Conservation (phyloP, 2,329 filamentous ascomycete genomes). For the Fusarium torulosum region DNA sequence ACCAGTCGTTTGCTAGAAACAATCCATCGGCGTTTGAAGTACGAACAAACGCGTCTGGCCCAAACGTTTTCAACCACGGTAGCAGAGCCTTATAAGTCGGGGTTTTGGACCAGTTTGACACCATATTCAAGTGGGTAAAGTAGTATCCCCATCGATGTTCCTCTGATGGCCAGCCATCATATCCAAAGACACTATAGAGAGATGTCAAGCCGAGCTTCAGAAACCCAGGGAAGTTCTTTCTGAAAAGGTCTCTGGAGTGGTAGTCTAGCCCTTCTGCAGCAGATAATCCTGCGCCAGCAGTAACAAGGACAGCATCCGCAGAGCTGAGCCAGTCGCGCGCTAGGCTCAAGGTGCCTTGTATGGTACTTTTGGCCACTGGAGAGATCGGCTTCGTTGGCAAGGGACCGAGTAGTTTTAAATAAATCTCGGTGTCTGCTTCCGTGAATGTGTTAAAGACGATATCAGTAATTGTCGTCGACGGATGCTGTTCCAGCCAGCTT, state of each 20-base stretch:
- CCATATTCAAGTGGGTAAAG: constrained; percentile 45
- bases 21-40: constrained; percentile 18
- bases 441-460: constrained; percentile 44
- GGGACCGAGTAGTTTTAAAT: constrained; percentile 2
- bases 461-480: constrained; percentile 32
- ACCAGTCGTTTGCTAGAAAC: background rate
- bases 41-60: constrained; percentile 33
- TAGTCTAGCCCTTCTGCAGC: constrained; percentile 43
- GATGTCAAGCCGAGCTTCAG: constrained; percentile 33
- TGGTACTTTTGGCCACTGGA: accelerated
- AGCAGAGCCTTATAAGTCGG: constrained; percentile 31
- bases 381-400: accelerated
- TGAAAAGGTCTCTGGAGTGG: constrained; percentile 33
- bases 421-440: constrained; percentile 30
- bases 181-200: constrained; percentile 42
- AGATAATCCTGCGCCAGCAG: constrained; percentile 40
- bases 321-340: constrained; percentile 33
- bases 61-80: constrained; percentile 15
- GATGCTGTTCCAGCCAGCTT: constrained; percentile 24
- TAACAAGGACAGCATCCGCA: constrained; percentile 41
- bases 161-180: constrained; percentile 36
- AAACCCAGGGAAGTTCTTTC: constrained; percentile 27
- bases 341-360: background rate
- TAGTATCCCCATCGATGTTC: constrained; percentile 44
- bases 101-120: constrained; percentile 35